Evolutionary conservation across 2,329 filamentous ascomycete species (phyloP).

Genomic region (Hypoxylon sp.): DNA sequence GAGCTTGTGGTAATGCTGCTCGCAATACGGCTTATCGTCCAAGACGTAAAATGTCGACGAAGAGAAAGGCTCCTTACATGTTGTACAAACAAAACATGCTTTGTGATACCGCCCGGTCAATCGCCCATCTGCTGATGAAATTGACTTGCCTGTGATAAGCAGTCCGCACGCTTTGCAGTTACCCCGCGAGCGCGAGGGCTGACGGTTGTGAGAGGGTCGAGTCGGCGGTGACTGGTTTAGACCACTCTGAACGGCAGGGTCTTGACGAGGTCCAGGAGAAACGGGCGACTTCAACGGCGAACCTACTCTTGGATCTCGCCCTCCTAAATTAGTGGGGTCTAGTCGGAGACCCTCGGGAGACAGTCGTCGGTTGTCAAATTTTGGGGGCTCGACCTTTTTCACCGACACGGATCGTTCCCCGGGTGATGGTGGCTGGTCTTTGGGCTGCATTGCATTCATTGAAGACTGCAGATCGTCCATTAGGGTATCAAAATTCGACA

Average conservation of each 20-base stretch:
- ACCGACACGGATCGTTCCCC: conserved; percentile 40
- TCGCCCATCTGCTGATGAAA: conserved; percentile 93
- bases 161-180: conserved; percentile 87
- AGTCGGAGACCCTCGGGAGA: conserved; percentile 49
- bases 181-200: conserved; percentile 71
- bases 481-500: conserved; percentile 62
- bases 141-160: conserved; percentile 88
- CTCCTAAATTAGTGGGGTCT: conserved; percentile 53
- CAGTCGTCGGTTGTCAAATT: conserved; percentile 23
- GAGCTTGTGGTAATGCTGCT: conserved; percentile 90
- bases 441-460: conserved; percentile 60
- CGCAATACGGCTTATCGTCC: conserved; percentile 89
- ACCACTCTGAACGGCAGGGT: conserved; percentile 47
- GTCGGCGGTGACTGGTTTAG: conserved; percentile 48
- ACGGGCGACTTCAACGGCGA: conserved; percentile 47
- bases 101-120: conserved; percentile 96
- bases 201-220: conserved; percentile 57
- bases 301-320: conserved; percentile 36
- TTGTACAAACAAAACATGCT: conserved; percentile 91
- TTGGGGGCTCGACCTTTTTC: conserved; percentile 24
- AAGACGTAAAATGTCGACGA: conserved; percentile 95
- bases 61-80: conserved; percentile 84
- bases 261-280: conserved; percentile 45
- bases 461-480: conserved; percentile 71
- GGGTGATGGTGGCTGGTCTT: conserved; percentile 48